Evolutionary conservation across 169 alveolate species (phyloP).

Genomic region (Eimeria necatrix): DNA sequence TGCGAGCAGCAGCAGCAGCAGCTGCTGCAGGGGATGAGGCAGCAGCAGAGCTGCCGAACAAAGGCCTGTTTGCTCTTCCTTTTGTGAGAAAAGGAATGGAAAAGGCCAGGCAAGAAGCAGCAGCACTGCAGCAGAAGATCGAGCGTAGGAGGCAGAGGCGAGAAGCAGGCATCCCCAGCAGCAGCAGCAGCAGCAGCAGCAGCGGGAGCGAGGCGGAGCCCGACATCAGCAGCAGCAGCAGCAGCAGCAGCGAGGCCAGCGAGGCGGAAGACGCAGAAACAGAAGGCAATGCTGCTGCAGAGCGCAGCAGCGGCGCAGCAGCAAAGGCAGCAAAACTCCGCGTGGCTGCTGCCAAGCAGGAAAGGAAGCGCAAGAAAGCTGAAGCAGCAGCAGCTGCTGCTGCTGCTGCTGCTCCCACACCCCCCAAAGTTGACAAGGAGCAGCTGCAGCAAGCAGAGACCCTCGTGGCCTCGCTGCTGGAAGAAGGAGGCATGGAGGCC

Average conservation of each 20-base stretch:
- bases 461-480: background rate
- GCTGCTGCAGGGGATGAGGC: background rate
- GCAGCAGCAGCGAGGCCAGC: constrained; percentile 44
- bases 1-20: constrained; percentile 14
- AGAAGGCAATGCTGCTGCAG: background rate
- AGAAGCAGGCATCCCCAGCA: constrained; percentile 56
- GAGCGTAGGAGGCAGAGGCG: background rate
- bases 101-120: constrained; percentile 77
- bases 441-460: constrained; percentile 54
- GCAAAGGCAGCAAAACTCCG: constrained; percentile 46
- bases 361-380: background rate
- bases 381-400: constrained; percentile 18
- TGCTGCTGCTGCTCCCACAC: background rate
- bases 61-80: constrained; percentile 69
- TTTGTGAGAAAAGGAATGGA: constrained; percentile 60
- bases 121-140: background rate
- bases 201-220: background rate
- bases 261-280: background rate
- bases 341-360: background rate
- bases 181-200: constrained; percentile 34
- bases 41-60: constrained; percentile 53
- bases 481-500: constrained; percentile 13
- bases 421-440: background rate
- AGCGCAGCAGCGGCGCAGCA: background rate
- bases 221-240: constrained; percentile 11